phyloP scores from a whole-genome alignment of 129 eudicot genomes.

The Arctium lappa region DNA sequence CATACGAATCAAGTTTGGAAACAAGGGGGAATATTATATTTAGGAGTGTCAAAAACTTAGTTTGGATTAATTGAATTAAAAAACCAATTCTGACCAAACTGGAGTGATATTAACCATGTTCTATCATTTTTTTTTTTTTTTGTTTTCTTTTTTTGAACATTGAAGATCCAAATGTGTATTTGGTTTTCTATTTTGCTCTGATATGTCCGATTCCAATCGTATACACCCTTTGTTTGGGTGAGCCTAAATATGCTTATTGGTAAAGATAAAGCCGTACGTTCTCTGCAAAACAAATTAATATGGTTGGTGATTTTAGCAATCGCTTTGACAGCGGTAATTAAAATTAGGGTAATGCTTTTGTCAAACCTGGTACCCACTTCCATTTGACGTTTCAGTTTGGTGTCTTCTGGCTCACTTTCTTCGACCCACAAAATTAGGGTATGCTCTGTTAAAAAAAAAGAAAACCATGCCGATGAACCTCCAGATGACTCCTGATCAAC shows the following conservation, averaged over 20 bases:
- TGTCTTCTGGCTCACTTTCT: background rate
- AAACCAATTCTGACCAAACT: too few species aligned
- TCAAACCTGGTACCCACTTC: background rate
- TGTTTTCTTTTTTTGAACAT: too few species aligned
- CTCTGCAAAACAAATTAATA: background rate
- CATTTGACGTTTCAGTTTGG: background rate
- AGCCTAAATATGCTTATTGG: background rate
- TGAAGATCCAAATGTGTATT: background rate
- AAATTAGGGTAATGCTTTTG: background rate
- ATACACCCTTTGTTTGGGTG: background rate
- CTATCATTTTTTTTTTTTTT: background rate
- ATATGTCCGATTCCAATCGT: background rate
- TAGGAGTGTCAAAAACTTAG: background rate
- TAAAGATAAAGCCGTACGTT: background rate
- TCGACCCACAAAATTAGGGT: background rate
- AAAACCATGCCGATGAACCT: too few species aligned
- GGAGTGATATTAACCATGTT: background rate
- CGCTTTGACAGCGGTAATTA: background rate
- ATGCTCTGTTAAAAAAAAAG: background rate
- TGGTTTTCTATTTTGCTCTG: background rate
- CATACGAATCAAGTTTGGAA: too few species aligned
- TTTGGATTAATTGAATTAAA: background rate
- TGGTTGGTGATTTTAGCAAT: too few species aligned
- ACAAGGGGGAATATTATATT: too few species aligned
- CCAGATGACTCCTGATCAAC: background rate